Conservation (phyloP, 78 protist genomes). For the Dictyostelium purpureum region DNA sequence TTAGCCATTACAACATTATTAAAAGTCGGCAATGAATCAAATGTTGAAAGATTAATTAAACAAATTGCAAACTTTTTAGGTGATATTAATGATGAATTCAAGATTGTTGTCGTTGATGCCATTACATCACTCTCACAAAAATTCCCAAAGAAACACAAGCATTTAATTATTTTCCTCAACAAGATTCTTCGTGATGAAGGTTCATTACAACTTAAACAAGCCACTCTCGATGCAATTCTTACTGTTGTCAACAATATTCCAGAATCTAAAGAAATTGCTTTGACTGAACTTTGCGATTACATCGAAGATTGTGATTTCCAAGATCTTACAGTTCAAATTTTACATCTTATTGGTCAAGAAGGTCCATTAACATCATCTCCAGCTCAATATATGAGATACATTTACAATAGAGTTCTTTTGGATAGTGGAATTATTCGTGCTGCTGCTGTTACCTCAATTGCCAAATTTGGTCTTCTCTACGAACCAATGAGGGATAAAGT, state of each 20-base stretch:
- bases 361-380: slow-evolving; percentile 93
- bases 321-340: slow-evolving; percentile 88
- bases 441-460: slow-evolving; percentile 95
- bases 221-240: slow-evolving; percentile 95
- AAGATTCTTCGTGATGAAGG: slow-evolving; percentile 92
- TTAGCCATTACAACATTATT: slow-evolving; percentile 98
- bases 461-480: slow-evolving; percentile 93
- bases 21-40: slow-evolving; percentile 94
- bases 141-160: slow-evolving; percentile 87
- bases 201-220: slow-evolving; percentile 91
- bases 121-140: slow-evolving; percentile 91
- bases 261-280: slow-evolving; percentile 91
- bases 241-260: slow-evolving; percentile 86
- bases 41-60: slow-evolving; percentile 96
- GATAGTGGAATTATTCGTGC: slow-evolving; percentile 95
- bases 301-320: slow-evolving; percentile 99
- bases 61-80: slow-evolving; percentile 94
- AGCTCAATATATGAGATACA: slow-evolving; percentile 92
- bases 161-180: slow-evolving; percentile 67
- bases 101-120: slow-evolving; percentile 95
- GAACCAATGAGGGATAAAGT: slow-evolving; percentile 77
- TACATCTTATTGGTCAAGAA: slow-evolving; percentile 94
- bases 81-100: slow-evolving; percentile 97
- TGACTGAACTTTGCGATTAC: slow-evolving; percentile 95
- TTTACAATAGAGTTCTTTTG: slow-evolving; percentile 95